Base-by-base conservation (phyloP, 2,329 filamentous ascomycete genomes). In the Arachnomyces sp. region DNA sequence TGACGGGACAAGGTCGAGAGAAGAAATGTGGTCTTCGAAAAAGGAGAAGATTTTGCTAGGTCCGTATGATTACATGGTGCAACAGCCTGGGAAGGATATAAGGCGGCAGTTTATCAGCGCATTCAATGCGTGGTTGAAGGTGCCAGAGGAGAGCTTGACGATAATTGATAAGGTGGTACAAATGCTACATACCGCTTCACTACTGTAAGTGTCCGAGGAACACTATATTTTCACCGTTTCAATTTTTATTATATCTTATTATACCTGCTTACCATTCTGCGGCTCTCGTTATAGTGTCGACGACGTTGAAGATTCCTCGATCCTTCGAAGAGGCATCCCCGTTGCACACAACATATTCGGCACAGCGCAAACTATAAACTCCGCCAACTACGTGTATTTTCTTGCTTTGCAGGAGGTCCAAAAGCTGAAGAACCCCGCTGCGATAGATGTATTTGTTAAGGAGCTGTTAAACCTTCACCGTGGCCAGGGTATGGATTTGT, bases 1-100 rank as follows among this genome's bases (percentile, higher is more conserved):
- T 13, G 14, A 34, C 32, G 32, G 8, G 4, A 17, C 18, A 15
- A 34, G 9, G 32, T 17, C 15, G 8, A 18, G 14, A 34, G 32
- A 16, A 18, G 18, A 11, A 14, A 69, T 73, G 13, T 92, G 86
- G 86, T 79, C 76, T 5, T 62, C 71, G 2, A 76, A 84, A 53
- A 90, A 92, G 67, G 85, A 92, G 60, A 78, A 77, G 59, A 80
- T 90, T 45, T 68, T 93, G 39, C 69, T 81, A 35, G 86, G 81
- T 0, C 87, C 87, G 1, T 94, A 80, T 54, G 82, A 90, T 56
- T 93, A 94, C 61, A 73, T 92, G 46, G 75, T 80, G 53, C 75
- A 77, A 33, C 82, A 88, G 47, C 85, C 86, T 0, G 87, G 87
- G 48, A 67, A 68, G 40, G 61, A 61, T 21, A 54, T 68, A 36